These are phyloP conservation scores for Rhodosporidiobolus odoratus DNA, from an alignment of 768 basidiomycete species.

Conservation along the genomic window DNA sequence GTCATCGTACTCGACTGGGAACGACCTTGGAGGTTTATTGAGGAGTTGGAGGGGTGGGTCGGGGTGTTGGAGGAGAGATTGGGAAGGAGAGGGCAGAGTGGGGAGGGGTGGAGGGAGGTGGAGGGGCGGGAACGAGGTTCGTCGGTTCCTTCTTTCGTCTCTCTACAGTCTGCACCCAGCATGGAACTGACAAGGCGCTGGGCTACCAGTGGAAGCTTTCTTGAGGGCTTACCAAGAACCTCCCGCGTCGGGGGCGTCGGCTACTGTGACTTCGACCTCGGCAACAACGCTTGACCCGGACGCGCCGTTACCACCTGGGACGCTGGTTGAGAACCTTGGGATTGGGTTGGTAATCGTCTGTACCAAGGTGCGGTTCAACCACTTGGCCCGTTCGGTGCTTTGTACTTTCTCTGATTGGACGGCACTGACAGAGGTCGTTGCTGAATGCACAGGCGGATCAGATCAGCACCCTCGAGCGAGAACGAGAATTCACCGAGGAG, in stretches of 20 bases:
- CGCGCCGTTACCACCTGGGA: conserved; percentile 75
- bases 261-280: neutral
- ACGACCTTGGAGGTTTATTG: conserved; percentile 81
- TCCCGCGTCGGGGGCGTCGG: neutral
- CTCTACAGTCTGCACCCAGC: conserved; percentile 1
- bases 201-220: conserved; percentile 23
- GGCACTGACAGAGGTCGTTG: neutral
- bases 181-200: neutral
- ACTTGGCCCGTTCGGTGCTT: too few relatives aligned
- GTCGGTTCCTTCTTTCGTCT: conserved; percentile 43
- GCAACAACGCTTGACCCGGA: conserved; percentile 18
- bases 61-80: conserved; percentile 76
- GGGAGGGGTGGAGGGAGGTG: conserved; percentile 49
- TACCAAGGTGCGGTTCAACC: conserved; percentile 63
- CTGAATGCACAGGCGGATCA: conserved; percentile 39
- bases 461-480: conserved; percentile 40
- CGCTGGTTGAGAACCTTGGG: conserved; percentile 79
- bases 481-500: conserved; percentile 62
- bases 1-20: conserved; percentile 93
- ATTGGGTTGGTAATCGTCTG: conserved; percentile 83
- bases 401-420: neutral
- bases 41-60: conserved; percentile 78
- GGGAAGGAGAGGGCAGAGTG: conserved; percentile 4
- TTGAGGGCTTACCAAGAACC: conserved; percentile 37
- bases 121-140: conserved; percentile 76